These are phyloP conservation scores for Hirsutella minnesotensis DNA, from an alignment of 2,329 filamentous ascomycete species.

Conservation along the genomic window DNA sequence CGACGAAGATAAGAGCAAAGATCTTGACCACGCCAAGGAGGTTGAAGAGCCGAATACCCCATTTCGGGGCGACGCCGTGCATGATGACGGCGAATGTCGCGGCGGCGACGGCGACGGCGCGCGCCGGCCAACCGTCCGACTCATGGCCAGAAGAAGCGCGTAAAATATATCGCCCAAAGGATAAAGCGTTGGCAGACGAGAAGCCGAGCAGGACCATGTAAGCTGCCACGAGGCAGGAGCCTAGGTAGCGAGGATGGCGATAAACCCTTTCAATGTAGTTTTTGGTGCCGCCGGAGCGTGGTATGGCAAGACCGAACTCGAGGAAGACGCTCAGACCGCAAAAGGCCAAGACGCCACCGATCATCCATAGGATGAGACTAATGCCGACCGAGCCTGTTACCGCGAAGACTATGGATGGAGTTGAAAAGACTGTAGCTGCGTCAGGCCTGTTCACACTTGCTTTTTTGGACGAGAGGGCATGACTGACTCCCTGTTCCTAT, in stretches of 20 bases:
- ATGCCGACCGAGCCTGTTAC: constrained; percentile 38
- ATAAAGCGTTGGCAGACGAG: constrained; percentile 57
- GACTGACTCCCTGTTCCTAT: constrained; percentile 43
- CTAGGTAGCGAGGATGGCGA: constrained; percentile 48
- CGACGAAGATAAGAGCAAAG: constrained; percentile 45
- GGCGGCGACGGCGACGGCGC: constrained; percentile 42
- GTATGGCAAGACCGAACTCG: constrained; percentile 61
- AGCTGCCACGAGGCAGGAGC: constrained; percentile 50
- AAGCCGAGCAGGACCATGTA: constrained; percentile 54
- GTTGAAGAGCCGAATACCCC: constrained; percentile 48
- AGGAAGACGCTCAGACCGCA: constrained; percentile 50
- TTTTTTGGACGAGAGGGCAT: neutral
- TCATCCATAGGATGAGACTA: constrained; percentile 40
- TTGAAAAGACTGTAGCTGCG: constrained; percentile 34
- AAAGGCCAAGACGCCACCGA: constrained; percentile 48
- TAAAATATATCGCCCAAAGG: constrained; percentile 54
- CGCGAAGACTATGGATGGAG: constrained; percentile 38
- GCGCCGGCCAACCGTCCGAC: constrained; percentile 41
- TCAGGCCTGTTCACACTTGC: neutral
- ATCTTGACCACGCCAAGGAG: constrained; percentile 50
- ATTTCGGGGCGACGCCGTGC: constrained; percentile 41
- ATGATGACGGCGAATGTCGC: constrained; percentile 42
- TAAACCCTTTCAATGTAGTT: constrained; percentile 63
- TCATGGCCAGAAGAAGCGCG: constrained; percentile 42
- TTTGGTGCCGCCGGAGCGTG: constrained; percentile 55